Percentiles rank a stretch among this genome's conserved stretches.
Evolutionary conservation across 2,329 filamentous ascomycete species (phyloP).

Genomic region (Penicillium sp.): DNA sequence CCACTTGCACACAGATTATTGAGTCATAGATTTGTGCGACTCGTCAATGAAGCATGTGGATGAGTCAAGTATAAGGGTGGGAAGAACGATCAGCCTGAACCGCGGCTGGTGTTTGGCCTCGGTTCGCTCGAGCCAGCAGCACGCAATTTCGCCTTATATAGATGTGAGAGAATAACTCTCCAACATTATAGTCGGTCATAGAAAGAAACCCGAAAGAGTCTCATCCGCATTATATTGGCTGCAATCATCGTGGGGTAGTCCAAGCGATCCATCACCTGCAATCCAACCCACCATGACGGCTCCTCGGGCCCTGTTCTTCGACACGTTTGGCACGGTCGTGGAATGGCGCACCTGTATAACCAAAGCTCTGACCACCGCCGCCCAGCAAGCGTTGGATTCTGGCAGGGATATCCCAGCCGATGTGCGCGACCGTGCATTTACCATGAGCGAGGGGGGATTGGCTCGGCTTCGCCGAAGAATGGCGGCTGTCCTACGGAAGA

Average conservation of each 20-base stretch:
- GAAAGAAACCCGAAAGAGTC: background rate
- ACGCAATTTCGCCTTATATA: background rate
- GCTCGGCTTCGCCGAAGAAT: conserved; percentile 65
- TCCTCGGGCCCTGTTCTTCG: conserved; percentile 33
- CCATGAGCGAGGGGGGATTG: conserved; percentile 59
- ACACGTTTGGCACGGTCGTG: conserved; percentile 61
- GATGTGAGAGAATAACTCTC: background rate
- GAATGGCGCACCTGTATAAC: conserved; percentile 71
- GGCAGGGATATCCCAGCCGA: conserved; percentile 46
- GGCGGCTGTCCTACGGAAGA: conserved; percentile 62
- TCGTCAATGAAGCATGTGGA: background rate
- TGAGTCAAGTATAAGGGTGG: background rate
- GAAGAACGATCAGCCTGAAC: conserved; percentile 15
- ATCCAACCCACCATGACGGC: conserved; percentile 22
- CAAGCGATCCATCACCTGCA: background rate
- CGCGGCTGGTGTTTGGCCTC: background rate
- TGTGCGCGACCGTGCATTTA: conserved; percentile 49
- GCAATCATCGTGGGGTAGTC: background rate
- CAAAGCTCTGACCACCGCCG: conserved; percentile 54
- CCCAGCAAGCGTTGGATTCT: conserved; percentile 48
- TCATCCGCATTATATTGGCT: background rate
- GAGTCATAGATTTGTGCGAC: background rate
- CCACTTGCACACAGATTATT: background rate
- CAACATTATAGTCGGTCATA: too few species aligned
- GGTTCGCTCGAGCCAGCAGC: conserved; percentile 4